Percentiles rank a stretch among this genome's conserved stretches.
Evolutionary conservation across 768 basidiomycete genomes (phyloP).

Genomic region (Leccinum aurantiacum): DNA sequence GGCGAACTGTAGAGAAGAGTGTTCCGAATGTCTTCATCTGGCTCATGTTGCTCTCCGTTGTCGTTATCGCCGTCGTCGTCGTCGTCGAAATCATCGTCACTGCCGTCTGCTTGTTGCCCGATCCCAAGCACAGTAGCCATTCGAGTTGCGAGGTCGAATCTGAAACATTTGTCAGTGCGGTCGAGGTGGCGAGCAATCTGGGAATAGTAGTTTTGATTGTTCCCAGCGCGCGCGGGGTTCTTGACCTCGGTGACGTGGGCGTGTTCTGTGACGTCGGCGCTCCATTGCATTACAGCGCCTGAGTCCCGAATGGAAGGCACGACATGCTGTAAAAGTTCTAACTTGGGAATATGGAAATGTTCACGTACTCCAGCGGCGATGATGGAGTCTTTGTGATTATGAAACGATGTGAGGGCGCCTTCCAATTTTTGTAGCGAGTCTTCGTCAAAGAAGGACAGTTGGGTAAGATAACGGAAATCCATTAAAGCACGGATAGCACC

Average conservation of each 20-base stretch:
- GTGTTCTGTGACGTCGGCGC: neutral
- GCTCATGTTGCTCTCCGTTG: neutral
- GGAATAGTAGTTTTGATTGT: neutral
- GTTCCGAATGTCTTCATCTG: neutral
- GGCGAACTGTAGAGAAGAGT: neutral
- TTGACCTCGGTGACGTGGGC: neutral
- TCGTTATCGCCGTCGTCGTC: neutral
- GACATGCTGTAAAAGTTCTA: neutral
- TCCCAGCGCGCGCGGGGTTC: neutral
- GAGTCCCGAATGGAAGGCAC: neutral
- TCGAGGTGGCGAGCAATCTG: neutral
- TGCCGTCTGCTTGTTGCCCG: neutral
- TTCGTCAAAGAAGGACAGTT: too few relatives aligned
- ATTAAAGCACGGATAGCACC: too few relatives aligned
- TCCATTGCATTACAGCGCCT: neutral
- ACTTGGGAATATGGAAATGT: neutral
- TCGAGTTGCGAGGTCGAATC: neutral
- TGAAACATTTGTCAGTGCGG: neutral
- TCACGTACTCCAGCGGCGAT: neutral
- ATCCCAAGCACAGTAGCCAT: neutral
- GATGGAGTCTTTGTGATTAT: neutral
- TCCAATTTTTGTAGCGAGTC: too few relatives aligned
- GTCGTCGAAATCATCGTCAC: neutral
- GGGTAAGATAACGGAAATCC: too few relatives aligned
- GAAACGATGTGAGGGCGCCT: too few relatives aligned